phyloP scores from a whole-genome alignment of 495 filamentous ascomycete species.

The Trichoderma gamsii region DNA sequence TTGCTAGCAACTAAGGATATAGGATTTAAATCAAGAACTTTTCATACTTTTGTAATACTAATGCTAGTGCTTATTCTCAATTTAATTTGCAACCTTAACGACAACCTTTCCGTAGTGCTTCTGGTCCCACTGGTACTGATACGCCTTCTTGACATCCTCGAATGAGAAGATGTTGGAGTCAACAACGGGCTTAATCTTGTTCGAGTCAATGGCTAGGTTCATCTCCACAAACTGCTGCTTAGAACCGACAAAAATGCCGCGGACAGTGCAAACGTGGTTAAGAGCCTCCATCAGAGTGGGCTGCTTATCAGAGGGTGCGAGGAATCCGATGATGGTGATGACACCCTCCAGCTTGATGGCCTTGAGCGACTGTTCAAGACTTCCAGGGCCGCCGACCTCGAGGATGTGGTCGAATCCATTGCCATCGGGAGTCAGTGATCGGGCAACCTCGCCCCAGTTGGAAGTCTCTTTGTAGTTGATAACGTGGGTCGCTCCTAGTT shows the following conservation, averaged over 20 bases:
- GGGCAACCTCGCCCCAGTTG: slow-evolving; percentile 29
- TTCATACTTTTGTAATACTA: not conserved
- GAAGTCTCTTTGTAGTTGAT: slow-evolving; percentile 41
- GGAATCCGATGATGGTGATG: slow-evolving; percentile 48
- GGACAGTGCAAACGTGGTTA: slow-evolving; percentile 45
- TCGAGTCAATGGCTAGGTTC: slow-evolving; percentile 51
- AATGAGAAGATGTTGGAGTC: slow-evolving; percentile 55
- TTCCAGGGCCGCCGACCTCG: slow-evolving; percentile 53
- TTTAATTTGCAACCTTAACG: slow-evolving; percentile 40
- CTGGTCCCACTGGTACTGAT: slow-evolving; percentile 17
- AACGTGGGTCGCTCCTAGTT: slow-evolving; percentile 59
- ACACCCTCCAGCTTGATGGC: slow-evolving; percentile 53
- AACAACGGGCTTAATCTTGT: slow-evolving; percentile 55
- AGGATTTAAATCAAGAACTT: not conserved
- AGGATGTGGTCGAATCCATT: slow-evolving; percentile 57
- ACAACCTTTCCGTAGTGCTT: slow-evolving; percentile 58
- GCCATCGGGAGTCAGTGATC: slow-evolving; percentile 28
- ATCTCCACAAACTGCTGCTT: slow-evolving; percentile 53
- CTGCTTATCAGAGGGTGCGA: slow-evolving; percentile 17
- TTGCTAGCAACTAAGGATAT: too few relatives aligned
- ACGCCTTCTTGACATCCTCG: slow-evolving; percentile 43
- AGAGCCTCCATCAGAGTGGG: slow-evolving; percentile 39
- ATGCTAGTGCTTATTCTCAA: not conserved
- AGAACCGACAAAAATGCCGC: slow-evolving; percentile 54
- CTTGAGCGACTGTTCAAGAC: slow-evolving; percentile 50